A percentile compares a stretch with the other conserved stretches of the same genome.
Conservation (phyloP, 1,284 basidiomycete species). For the Thelephora terrestris region DNA sequence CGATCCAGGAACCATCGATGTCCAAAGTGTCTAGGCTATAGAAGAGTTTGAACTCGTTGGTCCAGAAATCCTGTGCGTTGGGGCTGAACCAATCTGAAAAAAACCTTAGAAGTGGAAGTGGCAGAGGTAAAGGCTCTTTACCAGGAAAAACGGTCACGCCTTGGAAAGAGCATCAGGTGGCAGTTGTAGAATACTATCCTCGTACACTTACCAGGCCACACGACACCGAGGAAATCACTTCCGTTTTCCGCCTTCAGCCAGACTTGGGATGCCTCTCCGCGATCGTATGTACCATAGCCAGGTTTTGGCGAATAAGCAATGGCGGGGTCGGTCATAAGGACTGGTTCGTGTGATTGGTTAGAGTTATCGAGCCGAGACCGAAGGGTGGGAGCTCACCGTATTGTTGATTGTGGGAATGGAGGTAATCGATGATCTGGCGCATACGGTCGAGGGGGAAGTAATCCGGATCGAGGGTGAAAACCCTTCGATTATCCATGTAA, state of each 20-base stretch:
- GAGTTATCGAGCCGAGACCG: not conserved
- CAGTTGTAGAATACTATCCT: not conserved
- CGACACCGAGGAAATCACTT: slow-evolving; percentile 43
- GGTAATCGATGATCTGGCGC: slow-evolving; percentile 51
- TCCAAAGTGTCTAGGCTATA: slow-evolving; percentile 45
- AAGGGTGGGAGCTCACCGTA: slow-evolving; percentile 33
- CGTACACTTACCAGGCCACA: slow-evolving; percentile 50
- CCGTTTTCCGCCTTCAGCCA: slow-evolving; percentile 58
- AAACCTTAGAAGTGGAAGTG: not conserved
- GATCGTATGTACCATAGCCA: slow-evolving; percentile 44
- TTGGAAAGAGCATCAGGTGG: slow-evolving; percentile 9
- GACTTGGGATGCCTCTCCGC: slow-evolving; percentile 43
- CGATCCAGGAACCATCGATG: slow-evolving; percentile 63
- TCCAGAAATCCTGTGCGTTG: slow-evolving; percentile 46
- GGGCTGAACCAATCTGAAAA: slow-evolving; percentile 57
- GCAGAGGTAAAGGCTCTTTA: slow-evolving; percentile 15
- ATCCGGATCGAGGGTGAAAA: slow-evolving; percentile 59
- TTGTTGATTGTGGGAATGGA: slow-evolving; percentile 49
- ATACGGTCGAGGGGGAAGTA: slow-evolving; percentile 57
- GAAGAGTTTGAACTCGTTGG: slow-evolving; percentile 48
- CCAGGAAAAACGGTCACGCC: slow-evolving; percentile 54
- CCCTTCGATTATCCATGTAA: slow-evolving; percentile 60
- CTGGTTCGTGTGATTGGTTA: slow-evolving; percentile 20
- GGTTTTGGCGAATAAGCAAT: slow-evolving; percentile 40
- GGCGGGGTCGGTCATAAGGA: slow-evolving; percentile 71